phyloP scores from a whole-genome alignment of 169 alveolate genomes.

The Plasmodium sp. region DNA sequence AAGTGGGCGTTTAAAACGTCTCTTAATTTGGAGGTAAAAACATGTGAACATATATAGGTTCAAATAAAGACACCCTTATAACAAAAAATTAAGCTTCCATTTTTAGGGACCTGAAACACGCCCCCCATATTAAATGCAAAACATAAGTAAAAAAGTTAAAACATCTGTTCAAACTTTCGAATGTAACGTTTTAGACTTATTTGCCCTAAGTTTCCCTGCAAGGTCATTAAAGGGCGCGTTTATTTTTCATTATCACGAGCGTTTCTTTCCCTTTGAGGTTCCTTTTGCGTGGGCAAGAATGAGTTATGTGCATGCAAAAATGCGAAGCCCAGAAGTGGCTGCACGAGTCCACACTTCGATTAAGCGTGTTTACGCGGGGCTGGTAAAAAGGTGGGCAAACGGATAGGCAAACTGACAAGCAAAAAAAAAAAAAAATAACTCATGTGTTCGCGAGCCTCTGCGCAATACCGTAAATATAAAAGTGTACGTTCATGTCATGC shows the following conservation, averaged over 20 bases:
- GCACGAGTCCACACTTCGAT: background rate
- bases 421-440: background rate
- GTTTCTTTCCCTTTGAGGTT: background rate
- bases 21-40: background rate
- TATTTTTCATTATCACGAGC: background rate
- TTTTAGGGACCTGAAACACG: background rate
- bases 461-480: background rate
- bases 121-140: background rate
- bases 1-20: background rate
- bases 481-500: background rate
- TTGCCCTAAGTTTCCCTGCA: background rate
- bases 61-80: background rate
- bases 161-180: background rate
- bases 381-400: background rate
- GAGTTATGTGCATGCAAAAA: background rate
- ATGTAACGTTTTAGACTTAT: background rate
- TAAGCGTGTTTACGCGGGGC: background rate
- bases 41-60: background rate
- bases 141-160: background rate
- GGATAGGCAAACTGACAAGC: background rate
- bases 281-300: background rate
- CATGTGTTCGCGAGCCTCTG: background rate
- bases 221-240: background rate
- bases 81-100: background rate
- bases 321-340: background rate